These are phyloP conservation scores for Penicillium verrucosum DNA, from an alignment of 2,329 filamentous ascomycete species.

Conservation along the genomic window DNA sequence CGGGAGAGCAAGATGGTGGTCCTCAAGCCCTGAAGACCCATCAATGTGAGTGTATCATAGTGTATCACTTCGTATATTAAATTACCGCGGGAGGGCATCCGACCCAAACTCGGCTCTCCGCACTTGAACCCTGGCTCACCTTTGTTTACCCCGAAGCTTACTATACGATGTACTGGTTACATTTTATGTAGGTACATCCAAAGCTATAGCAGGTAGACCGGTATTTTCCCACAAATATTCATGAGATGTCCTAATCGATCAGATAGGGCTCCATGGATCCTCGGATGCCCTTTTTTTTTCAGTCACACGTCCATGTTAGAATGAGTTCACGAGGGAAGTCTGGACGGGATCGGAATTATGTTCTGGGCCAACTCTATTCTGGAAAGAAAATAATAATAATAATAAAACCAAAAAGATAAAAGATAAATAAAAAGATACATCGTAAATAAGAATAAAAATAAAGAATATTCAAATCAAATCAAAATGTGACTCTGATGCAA, in stretches of 20 bases:
- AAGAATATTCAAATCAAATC: conserved; percentile 5
- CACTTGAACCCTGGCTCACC: conserved; percentile 13
- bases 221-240: not conserved
- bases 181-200: not conserved
- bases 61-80: not conserved
- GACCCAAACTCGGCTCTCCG: conserved; percentile 7
- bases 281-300: not conserved
- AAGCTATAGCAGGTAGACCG: not conserved
- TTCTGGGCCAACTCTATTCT: conserved; percentile 2
- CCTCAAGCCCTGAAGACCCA: not conserved
- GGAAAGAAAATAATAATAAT: not conserved
- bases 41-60: not conserved
- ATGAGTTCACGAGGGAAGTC: not conserved
- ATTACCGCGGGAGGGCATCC: conserved; percentile 11
- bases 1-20: not conserved
- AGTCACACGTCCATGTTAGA: not conserved
- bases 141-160: conserved; percentile 7
- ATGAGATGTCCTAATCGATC: not conserved
- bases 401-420: not conserved
- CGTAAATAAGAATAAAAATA: conserved; percentile 2
- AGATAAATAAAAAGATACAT: not conserved
- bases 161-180: not conserved
- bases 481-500: conserved; percentile 10
- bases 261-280: not conserved
- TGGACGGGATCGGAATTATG: not conserved